A percentile compares a stretch with the other conserved stretches of the same genome.
Conservation (phyloP, 2,329 filamentous ascomycete species). For the Biscogniauxia sp. region DNA sequence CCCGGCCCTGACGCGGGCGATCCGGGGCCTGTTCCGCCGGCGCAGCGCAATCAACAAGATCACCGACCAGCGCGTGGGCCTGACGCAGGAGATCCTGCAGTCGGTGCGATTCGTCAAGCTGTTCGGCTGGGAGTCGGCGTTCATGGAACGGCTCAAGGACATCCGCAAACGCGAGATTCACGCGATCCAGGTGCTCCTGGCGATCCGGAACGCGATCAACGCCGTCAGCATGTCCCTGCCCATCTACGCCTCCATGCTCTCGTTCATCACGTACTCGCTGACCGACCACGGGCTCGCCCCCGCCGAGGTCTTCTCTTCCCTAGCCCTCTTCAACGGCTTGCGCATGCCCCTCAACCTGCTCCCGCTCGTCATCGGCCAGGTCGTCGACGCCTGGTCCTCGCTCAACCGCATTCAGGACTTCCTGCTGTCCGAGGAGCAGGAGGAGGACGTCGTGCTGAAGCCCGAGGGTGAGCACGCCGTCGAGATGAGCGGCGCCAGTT, state of each 20-base stretch:
- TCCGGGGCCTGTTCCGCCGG: slow-evolving; percentile 72
- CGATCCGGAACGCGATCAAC: slow-evolving; percentile 82
- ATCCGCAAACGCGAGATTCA: slow-evolving; percentile 76
- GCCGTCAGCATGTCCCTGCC: slow-evolving; percentile 82
- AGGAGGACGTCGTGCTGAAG: slow-evolving; percentile 62
- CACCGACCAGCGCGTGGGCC: slow-evolving; percentile 84
- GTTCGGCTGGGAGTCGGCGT: slow-evolving; percentile 92
- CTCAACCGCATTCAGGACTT: slow-evolving; percentile 85
- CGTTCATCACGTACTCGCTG: slow-evolving; percentile 80
- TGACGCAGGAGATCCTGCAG: slow-evolving; percentile 90
- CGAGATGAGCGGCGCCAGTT: slow-evolving; percentile 68
- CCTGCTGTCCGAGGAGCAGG: slow-evolving; percentile 77
- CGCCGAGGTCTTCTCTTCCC: slow-evolving; percentile 83
- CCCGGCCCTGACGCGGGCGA: slow-evolving; percentile 73
- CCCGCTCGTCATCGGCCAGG: slow-evolving; percentile 82
- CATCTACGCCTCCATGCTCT: slow-evolving; percentile 91
- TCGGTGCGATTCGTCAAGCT: slow-evolving; percentile 94
- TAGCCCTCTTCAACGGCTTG: slow-evolving; percentile 90
- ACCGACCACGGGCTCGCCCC: slow-evolving; percentile 67
- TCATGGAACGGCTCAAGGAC: slow-evolving; percentile 70
- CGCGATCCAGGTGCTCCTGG: slow-evolving; percentile 79
- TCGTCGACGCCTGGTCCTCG: slow-evolving; percentile 86
- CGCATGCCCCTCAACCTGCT: slow-evolving; percentile 87
- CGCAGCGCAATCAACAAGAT: slow-evolving; percentile 85
- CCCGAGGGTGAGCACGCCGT: slow-evolving; percentile 65